These are phyloP conservation scores for Vanrija pseudolonga DNA, from an alignment of 1,284 basidiomycete genomes.

Conservation along the genomic window DNA sequence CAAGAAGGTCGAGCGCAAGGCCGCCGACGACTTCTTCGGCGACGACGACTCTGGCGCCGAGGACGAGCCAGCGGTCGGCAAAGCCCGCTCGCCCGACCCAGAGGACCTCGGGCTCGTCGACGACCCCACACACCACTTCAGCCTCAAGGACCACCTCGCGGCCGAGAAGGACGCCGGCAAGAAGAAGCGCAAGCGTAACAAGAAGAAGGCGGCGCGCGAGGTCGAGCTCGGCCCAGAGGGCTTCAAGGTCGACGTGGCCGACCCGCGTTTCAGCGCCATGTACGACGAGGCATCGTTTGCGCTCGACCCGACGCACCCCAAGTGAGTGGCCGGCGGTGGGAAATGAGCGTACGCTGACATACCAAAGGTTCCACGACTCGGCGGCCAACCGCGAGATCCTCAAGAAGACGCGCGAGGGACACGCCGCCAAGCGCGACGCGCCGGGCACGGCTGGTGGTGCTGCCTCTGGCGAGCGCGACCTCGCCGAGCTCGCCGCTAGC, in stretches of 20 bases:
- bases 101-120: slow-evolving; percentile 37
- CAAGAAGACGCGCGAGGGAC: slow-evolving; percentile 45
- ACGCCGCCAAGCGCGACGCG: slow-evolving; percentile 18
- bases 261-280: slow-evolving; percentile 80
- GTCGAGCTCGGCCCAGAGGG: slow-evolving; percentile 48
- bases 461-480: slow-evolving; percentile 48
- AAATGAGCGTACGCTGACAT: slow-evolving; percentile 1
- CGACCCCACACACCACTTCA: slow-evolving; percentile 61
- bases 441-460: background rate
- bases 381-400: slow-evolving; percentile 79
- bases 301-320: slow-evolving; percentile 93
- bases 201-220: slow-evolving; percentile 61
- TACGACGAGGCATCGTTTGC: slow-evolving; percentile 90
- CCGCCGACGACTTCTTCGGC: slow-evolving; percentile 67
- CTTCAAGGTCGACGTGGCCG: slow-evolving; percentile 80
- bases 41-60: slow-evolving; percentile 52
- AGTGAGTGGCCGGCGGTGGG: slow-evolving; percentile 56
- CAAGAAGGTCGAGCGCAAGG: slow-evolving; percentile 47
- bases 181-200: slow-evolving; percentile 55
- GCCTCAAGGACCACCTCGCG: slow-evolving; percentile 84
- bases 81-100: background rate
- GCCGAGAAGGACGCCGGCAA: slow-evolving; percentile 65
- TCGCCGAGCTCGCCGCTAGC: slow-evolving; percentile 71
- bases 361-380: slow-evolving; percentile 76
- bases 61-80: background rate